phyloP scores from a whole-genome alignment of 2,329 filamentous ascomycete genomes.

The Zasmidium cellare region DNA sequence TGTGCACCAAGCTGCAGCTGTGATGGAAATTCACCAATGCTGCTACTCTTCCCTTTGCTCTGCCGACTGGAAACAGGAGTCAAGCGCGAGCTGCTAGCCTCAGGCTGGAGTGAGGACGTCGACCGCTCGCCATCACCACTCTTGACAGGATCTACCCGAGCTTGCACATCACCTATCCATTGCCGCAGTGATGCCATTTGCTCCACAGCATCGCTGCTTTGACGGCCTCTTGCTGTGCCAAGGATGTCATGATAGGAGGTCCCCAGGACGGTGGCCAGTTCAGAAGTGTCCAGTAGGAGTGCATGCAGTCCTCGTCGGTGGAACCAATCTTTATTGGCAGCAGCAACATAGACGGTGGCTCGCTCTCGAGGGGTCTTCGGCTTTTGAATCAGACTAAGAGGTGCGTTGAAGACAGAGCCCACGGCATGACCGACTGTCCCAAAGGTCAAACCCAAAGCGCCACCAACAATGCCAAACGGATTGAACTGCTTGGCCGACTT shows the following conservation, averaged over 20 bases:
- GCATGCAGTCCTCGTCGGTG: slow-evolving; percentile 17
- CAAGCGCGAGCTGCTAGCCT: neutral
- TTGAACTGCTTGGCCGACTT: slow-evolving; percentile 17
- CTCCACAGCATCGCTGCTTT: slow-evolving; percentile 1
- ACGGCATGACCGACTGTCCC: slow-evolving; percentile 17
- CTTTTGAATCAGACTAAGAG: slow-evolving; percentile 12
- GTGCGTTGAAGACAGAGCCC: slow-evolving; percentile 14
- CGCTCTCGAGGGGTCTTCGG: slow-evolving; percentile 21
- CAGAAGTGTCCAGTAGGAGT: slow-evolving; percentile 13
- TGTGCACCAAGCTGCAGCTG: slow-evolving; percentile 13
- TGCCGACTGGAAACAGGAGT: neutral
- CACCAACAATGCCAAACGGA: slow-evolving; percentile 19
- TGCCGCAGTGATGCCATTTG: slow-evolving; percentile 9
- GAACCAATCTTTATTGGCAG: slow-evolving; percentile 24
- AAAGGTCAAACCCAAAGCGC: slow-evolving; percentile 18
- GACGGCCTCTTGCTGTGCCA: neutral
- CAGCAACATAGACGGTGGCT: slow-evolving; percentile 18
- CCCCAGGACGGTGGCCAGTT: slow-evolving; percentile 12
- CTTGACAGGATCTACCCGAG: neutral
- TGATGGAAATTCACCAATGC: slow-evolving; percentile 1
- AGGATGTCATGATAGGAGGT: slow-evolving; percentile 8
- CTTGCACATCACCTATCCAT: slow-evolving; percentile 13
- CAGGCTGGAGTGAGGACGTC: neutral
- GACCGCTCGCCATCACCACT: too few species aligned
- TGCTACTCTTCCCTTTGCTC: slow-evolving; percentile 3